Conservation (phyloP, 2,329 filamentous ascomycete species). For the Gyromitra esculenta region DNA sequence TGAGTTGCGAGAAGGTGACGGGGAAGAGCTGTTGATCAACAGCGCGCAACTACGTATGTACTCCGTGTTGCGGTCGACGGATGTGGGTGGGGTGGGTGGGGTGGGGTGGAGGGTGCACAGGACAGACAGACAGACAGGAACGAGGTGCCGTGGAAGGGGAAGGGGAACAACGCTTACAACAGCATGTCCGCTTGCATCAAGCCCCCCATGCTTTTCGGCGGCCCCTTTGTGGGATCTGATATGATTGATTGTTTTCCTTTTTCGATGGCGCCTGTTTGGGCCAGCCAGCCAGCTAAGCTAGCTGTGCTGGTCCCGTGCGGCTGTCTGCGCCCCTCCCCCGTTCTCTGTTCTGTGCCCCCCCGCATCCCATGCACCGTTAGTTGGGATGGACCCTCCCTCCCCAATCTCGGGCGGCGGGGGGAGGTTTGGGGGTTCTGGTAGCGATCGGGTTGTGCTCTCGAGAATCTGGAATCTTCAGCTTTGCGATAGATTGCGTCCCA, state of each 20-base stretch:
- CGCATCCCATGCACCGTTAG: constrained; percentile 37
- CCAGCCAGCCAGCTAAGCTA: constrained; percentile 8
- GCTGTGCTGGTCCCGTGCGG: constrained; percentile 45
- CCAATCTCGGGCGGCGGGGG: background rate
- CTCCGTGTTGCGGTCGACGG: background rate
- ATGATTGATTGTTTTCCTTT: constrained; percentile 35
- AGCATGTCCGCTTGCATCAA: constrained; percentile 1
- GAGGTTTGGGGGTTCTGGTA: constrained; percentile 1
- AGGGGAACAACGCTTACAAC: background rate
- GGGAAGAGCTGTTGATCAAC: constrained; percentile 1
- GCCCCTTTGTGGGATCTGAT: constrained; percentile 37
- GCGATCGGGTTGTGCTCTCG: constrained; percentile 42
- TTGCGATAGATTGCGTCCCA: constrained; percentile 44
- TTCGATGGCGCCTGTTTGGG: constrained; percentile 36
- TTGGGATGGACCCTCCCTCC: constrained; percentile 30
- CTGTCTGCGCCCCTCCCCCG: constrained; percentile 21
- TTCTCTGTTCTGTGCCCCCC: constrained; percentile 28
- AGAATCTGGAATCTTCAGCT: constrained; percentile 46
- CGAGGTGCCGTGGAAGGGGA: background rate
- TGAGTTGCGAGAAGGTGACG: constrained; percentile 5
- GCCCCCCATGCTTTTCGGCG: constrained; percentile 12
- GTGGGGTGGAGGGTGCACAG: too few species aligned
- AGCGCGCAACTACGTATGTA: background rate
- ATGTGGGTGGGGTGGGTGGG: background rate
- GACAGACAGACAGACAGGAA: background rate